phyloP scores from a whole-genome alignment of 2,329 filamentous ascomycete genomes.

The Thielaviopsis punctulata region DNA sequence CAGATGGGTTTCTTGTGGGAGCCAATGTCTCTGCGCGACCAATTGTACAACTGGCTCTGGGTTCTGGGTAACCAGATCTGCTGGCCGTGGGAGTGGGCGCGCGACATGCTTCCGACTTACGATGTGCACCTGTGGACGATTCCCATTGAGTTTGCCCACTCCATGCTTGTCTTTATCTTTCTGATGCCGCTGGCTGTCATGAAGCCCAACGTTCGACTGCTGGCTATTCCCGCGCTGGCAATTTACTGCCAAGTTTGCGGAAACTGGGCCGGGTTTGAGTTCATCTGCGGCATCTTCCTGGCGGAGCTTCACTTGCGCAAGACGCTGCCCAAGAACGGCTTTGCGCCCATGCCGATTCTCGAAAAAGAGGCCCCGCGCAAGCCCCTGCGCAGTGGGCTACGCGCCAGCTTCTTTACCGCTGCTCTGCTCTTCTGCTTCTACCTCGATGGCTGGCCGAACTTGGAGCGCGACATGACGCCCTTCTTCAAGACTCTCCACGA shows the following conservation, averaged over 20 bases:
- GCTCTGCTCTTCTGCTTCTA: slow-evolving; percentile 19
- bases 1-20: slow-evolving; percentile 14
- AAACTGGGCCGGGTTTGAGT: slow-evolving; percentile 17
- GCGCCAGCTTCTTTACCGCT: slow-evolving; percentile 2
- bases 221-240: slow-evolving; percentile 24
- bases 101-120: slow-evolving; percentile 19
- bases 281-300: slow-evolving; percentile 35
- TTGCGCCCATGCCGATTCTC: slow-evolving; percentile 3
- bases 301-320: slow-evolving; percentile 36
- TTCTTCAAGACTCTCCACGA: slow-evolving; percentile 30
- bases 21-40: slow-evolving; percentile 15
- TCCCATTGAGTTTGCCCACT: slow-evolving; percentile 41
- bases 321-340: background rate
- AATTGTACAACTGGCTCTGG: slow-evolving; percentile 28
- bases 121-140: slow-evolving; percentile 47
- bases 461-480: slow-evolving; percentile 11
- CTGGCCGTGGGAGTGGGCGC: slow-evolving; percentile 14
- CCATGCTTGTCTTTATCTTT: slow-evolving; percentile 38
- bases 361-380: slow-evolving; percentile 1
- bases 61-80: slow-evolving; percentile 15
- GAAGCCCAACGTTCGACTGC: slow-evolving; percentile 24
- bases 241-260: slow-evolving; percentile 21
- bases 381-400: background rate
- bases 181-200: slow-evolving; percentile 33
- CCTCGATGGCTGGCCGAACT: slow-evolving; percentile 10